phyloP scores from a whole-genome alignment of 257 asterid species.

The Przewalskia tangutica region DNA sequence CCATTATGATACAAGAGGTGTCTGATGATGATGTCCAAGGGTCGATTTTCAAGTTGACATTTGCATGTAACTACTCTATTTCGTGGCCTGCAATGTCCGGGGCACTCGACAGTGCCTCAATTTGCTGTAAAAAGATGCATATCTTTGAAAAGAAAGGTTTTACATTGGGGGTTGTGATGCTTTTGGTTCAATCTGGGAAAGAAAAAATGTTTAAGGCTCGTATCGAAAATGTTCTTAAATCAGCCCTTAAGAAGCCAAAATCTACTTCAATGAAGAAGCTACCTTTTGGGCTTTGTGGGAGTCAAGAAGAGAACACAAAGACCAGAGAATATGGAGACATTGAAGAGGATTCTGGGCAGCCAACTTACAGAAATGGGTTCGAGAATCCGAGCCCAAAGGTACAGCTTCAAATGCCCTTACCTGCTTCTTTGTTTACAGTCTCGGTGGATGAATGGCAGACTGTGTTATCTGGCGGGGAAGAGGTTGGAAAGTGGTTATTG shows the following conservation, averaged over 20 bases:
- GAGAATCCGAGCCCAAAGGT: conserved; percentile 41
- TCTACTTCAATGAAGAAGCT: conserved; percentile 55
- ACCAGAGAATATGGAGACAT: conserved; percentile 58
- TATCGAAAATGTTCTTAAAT: conserved; percentile 72
- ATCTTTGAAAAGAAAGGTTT: conserved; percentile 93
- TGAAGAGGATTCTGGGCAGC: conserved; percentile 60
- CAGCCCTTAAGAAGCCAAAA: conserved; percentile 65
- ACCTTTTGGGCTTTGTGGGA: conserved; percentile 89
- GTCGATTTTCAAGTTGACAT: conserved; percentile 64
- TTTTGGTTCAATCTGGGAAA: conserved; percentile 62
- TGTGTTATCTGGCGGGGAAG: conserved; percentile 55
- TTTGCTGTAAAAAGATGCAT: conserved; percentile 79
- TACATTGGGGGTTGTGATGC: conserved; percentile 67
- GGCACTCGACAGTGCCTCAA: conserved; percentile 73
- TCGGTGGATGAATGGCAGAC: conserved; percentile 98
- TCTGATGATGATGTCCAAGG: conserved; percentile 56
- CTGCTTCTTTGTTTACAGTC: conserved; percentile 47
- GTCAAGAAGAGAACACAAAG: conserved; percentile 71
- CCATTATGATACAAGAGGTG: conserved; percentile 65
- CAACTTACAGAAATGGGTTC: conserved; percentile 42
- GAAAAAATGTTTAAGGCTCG: conserved; percentile 63
- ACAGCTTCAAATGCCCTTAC: conserved; percentile 55
- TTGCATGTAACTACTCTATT: conserved; percentile 78
- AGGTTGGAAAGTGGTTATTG: conserved; percentile 68
- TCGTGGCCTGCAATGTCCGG: conserved; percentile 95